Base-by-base conservation (phyloP, 192 early-diverging fungal species). In the Chytriomyces confervae region DNA sequence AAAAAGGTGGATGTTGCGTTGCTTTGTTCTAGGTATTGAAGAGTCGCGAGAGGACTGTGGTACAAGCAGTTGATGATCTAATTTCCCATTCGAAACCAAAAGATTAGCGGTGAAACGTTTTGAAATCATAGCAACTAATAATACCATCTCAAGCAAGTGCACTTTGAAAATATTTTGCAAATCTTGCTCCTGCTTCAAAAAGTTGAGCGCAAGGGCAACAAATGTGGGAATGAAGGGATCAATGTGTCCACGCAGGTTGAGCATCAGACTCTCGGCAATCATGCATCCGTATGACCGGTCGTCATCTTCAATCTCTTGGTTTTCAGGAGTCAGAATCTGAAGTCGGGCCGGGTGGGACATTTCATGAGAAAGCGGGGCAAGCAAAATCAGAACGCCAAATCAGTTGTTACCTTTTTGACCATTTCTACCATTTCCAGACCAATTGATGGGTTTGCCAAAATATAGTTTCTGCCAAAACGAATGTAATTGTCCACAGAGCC, bases 401-500 rank as follows among this genome's bases (percentile, higher is more conserved):
- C 36, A 36, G 50, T 62, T 20, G 50, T 11, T 49, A 51, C 53
- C 75, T 53, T 77, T 13, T 67, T 81, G 53, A 88, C 90, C 36
- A 93, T 94, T 80, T 94, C 87, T 49, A 96, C 90, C 63, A 98
- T 94, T 78, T 97, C 93, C 74, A 92, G 91, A 65, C 95, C 87
- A 72, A 90, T 91, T 50, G 88, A 76, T 75, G 93, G 92, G 62
- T 92, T 85, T 64, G 91, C 89, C 61, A 83, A 81, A 82, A 89
- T 94, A 20, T 86, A 49, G 16, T 94, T 92, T 69, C 86, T 93
- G 79, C 97, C 97, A 72, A 92, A 95, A 7, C 91, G 88, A 51
- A 97, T 91, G 74, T 91, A 97, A 86, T 97, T 96, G 80, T 96
- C 94, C 62, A 99, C 87, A 27, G 92, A 91, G n/a, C 93, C 92